Base-by-base conservation (phyloP, 805 yeast species). In the Ogataea polymorpha region DNA sequence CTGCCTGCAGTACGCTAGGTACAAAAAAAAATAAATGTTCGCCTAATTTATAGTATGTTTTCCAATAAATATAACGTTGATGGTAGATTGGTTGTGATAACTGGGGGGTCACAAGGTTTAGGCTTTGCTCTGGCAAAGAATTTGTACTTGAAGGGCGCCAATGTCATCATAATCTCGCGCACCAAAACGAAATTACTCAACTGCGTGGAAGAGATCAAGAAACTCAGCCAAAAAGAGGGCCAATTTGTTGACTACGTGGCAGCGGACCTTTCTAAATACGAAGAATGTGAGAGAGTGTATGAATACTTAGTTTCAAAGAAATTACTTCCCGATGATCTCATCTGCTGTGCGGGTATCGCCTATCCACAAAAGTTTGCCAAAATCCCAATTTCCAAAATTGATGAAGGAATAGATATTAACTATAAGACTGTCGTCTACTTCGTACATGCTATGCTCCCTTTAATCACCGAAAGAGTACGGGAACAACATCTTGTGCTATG, bases 21-120 rank as follows among this genome's bases (percentile, higher is more conserved):
- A 24, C 27, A 24, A 7, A 24, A 24, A 24, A 24, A 24, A 24
- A 24, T 12, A 11, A 11, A 12, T 24, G 14, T 15, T 15, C n/a
- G 16, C 16, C 27, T 13, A 6, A 16, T 24, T 10, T 21, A 23
- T 15, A 29, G 8, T 17, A 42, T 33, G 42, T 37, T 42, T 16
- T 33, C 37, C 11, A 15, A 33, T n/a, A 20, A 50, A 1, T 56
- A 56, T 26, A 45, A 41, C 11, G 67, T 75, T 9, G 66, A 71
- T 37, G 74, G 74, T 20, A 75, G 74, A 56, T 58, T 75, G 1
- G 89, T 83, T 3, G 72, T 91, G 13, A 72, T 91, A n/a, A 77
- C 96, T 0, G 99, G 99, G 3, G 98, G 88, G 0, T 88, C 96
- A 0, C 99, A 91, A 56, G 99, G 99, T 0, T 68, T 91, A 1